phyloP scores from a whole-genome alignment of 2,329 filamentous ascomycete genomes.

The Metarhizium guizhouense region DNA sequence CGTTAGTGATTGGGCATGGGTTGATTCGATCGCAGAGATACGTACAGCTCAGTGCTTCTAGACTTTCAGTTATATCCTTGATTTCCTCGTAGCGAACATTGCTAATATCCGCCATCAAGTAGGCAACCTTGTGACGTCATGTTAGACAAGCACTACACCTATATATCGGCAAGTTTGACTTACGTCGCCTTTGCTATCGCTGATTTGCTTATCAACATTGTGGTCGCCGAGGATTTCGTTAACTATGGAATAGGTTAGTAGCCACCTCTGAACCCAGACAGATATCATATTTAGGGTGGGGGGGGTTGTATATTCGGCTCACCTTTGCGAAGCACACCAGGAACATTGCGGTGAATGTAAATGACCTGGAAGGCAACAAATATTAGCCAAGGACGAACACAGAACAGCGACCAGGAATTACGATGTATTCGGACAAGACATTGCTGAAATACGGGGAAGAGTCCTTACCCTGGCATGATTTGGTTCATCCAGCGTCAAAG shows the following conservation, averaged over 20 bases:
- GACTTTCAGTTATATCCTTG: constrained; percentile 72
- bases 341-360: constrained; percentile 94
- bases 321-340: constrained; percentile 84
- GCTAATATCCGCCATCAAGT: constrained; percentile 96
- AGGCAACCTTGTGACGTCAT: constrained; percentile 53
- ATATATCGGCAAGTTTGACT: constrained; percentile 13
- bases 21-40: neutral
- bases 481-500: constrained; percentile 80
- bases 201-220: constrained; percentile 99
- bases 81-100: constrained; percentile 73
- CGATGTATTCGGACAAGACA: neutral
- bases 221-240: constrained; percentile 92
- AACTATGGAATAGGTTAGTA: constrained; percentile 38
- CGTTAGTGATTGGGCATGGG: neutral
- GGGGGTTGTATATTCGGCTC: constrained; percentile 13
- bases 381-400: constrained; percentile 9
- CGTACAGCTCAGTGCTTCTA: constrained; percentile 76
- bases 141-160: neutral
- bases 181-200: constrained; percentile 85
- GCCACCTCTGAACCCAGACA: neutral
- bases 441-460: neutral
- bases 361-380: constrained; percentile 50
- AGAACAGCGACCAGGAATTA: neutral
- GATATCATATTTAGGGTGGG: neutral
- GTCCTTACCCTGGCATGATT: constrained; percentile 67